Evolutionary conservation across 225 moss, liverwort and hornwort genomes (phyloP), one percentile per base, ranked within the genome.

Genomic region (Polytrichum commune): DNA sequence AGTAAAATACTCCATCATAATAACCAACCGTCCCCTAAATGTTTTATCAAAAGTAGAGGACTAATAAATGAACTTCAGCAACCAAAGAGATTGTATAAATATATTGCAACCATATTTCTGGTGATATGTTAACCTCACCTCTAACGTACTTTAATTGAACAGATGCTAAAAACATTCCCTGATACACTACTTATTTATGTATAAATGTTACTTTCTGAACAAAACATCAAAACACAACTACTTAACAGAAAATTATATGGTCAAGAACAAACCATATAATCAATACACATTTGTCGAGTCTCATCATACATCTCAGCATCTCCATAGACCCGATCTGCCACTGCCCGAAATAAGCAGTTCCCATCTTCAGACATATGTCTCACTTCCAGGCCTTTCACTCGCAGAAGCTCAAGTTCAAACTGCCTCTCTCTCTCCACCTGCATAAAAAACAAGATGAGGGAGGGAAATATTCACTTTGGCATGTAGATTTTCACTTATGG

Each of bases 281-380:
- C 93, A 77, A 96, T 93, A 77, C 93, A 93, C 90, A 96, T 90
- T 82, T 96, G 93, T 68, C 96, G 93, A 53, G 92, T 91, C 71
- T 93, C 96, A 71, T 93, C 92, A 69, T 96, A 93, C 96, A 96
- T 96, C 72, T 96, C 96, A 74, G 93, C 88, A 76, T 96, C 96
- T 68, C 96, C 96, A 75, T 96, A 96, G 53, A 96, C 90, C 80
- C 90, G 93, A 81, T 96, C 92, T 27, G 93, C 88, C 58, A 96
- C 93, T 70, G 96, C 93, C 70, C 96, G 85, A 70, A 93, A 96
- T 75, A 96, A 81, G 70, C 96, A 96, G 66, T 96, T 96, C 20
- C 96, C 96, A 75, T 96, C 96, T 81, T 89, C 96, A 74, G 89
- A 85, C 96, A 96, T 96, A 66, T 92, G 92, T 83, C 92, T 88